A percentile compares a stretch with the other conserved stretches of the same genome.
phyloP scores from a whole-genome alignment of 495 filamentous ascomycete genomes.

The Aspergillus saccharolyticus region DNA sequence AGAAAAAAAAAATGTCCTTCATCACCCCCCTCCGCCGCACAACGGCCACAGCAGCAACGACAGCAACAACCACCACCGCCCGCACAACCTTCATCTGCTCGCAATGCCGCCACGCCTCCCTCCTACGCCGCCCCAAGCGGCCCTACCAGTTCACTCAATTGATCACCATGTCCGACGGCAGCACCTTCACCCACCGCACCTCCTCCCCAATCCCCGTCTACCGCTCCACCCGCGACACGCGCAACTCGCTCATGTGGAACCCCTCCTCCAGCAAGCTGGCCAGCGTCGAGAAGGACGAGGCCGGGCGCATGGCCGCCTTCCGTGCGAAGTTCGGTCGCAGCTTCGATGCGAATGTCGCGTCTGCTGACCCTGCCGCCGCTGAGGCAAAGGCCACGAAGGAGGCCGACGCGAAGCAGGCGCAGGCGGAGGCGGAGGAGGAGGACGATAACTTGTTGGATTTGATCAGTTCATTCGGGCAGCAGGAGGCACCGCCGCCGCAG shows the following conservation, averaged over 20 bases:
- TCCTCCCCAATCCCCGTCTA: conserved; percentile 77
- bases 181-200: conserved; percentile 80
- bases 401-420: conserved; percentile 19
- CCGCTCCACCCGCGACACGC: conserved; percentile 72
- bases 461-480: conserved; percentile 58
- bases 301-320: conserved; percentile 82
- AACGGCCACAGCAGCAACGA: conserved; percentile 31
- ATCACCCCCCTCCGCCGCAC: conserved; percentile 41
- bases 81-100: conserved; percentile 44
- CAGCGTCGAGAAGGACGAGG: conserved; percentile 93
- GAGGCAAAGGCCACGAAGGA: too few species aligned
- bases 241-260: conserved; percentile 89
- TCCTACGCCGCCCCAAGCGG: conserved; percentile 78
- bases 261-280: conserved; percentile 68
- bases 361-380: too few species aligned
- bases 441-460: conserved; percentile 64
- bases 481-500: conserved; percentile 27
- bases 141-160: conserved; percentile 98
- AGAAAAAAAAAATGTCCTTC: conserved; percentile 29
- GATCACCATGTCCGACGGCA: conserved; percentile 88
- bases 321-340: conserved; percentile 73
- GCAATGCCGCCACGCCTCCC: conserved; percentile 74
- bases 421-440: conserved; percentile 35
- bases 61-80: conserved; percentile 23
- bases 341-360: conserved; percentile 60